These are phyloP conservation scores for Brassica balearica DNA, from an alignment of 441 rosid genomes.

Conservation along the genomic window DNA sequence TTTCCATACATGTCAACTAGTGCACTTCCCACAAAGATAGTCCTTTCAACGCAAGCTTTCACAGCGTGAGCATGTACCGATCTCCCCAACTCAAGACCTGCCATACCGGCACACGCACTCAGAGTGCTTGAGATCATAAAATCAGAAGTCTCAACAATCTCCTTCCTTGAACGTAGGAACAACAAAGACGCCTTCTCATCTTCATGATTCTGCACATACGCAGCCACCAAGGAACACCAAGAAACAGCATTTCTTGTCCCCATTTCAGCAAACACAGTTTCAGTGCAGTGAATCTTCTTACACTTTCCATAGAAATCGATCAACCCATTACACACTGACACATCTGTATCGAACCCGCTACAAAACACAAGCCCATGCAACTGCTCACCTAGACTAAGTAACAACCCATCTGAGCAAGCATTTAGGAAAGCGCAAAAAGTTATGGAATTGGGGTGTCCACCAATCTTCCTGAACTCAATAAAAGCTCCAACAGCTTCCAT, in stretches of 20 bases:
- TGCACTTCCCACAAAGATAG: slow-evolving; percentile 78
- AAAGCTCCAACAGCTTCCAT: slow-evolving; percentile 59
- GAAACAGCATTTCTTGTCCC: slow-evolving; percentile 70
- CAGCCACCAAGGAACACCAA: slow-evolving; percentile 80
- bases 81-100: slow-evolving; percentile 73
- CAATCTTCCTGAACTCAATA: slow-evolving; percentile 58
- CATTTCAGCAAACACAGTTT: slow-evolving; percentile 62
- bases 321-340: slow-evolving; percentile 76
- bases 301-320: slow-evolving; percentile 90
- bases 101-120: slow-evolving; percentile 79
- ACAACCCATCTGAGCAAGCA: slow-evolving; percentile 61
- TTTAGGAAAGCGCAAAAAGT: slow-evolving; percentile 76
- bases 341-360: slow-evolving; percentile 56
- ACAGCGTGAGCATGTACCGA: slow-evolving; percentile 74
- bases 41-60: slow-evolving; percentile 70
- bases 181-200: slow-evolving; percentile 72
- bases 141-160: slow-evolving; percentile 64
- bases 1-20: slow-evolving; percentile 93
- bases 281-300: slow-evolving; percentile 53
- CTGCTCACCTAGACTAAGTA: background rate
- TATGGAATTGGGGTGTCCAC: slow-evolving; percentile 70
- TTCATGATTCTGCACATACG: slow-evolving; percentile 75
- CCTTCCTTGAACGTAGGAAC: slow-evolving; percentile 57
- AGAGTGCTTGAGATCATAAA: slow-evolving; percentile 73
- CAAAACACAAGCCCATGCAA: slow-evolving; percentile 9